Base-by-base conservation (phyloP, 495 filamentous ascomycete genomes). In the Aspergillus nidulans region DNA sequence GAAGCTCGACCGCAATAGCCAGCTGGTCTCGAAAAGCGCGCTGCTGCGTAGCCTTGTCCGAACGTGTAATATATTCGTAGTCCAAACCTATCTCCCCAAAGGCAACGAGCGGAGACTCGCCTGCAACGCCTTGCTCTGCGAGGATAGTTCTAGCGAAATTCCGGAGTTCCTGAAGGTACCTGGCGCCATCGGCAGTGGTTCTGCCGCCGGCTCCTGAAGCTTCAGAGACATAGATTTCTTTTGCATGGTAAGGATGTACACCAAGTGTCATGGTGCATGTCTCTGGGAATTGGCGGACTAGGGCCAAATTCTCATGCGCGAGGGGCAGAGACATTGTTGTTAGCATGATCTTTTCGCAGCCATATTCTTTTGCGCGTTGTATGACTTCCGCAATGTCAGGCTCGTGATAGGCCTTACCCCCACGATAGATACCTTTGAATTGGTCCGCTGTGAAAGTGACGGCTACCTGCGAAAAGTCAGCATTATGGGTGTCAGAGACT, bases 361-460 rank as follows among this genome's bases (percentile, higher is more conserved):
- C 58, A 41, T 66, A 49, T 12, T 60, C 52, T 19, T 56, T 50
- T 23, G 65, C 65, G 23, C 65, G 57, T 42, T 64, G 46, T 4
- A 70, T 49, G 6, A 68, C 65, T 7, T 61, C 52, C 0, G 24
- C 52, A 25, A 63, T 68, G 20, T 70, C 67, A 0, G 63, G 43
- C 19, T 59, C 61, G 20, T 70, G 67, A 55, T 70, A 67, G 47
- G 57, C 30, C 38, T 69, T 70, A 24, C 63, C 65, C 0, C 30
- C 30, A 13, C 67, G 65, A 41, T 70, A 70, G 41, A 70, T 61
- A 15, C 65, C 65, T 24, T 63, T 65, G 55, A 68, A 70, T 56
- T 68, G 62, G 26, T 66, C 61, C n/a, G 67, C 65, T 1, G 67
- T 70, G 56, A 51, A 70, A 23, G 67, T 66, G 2, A 70, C 65